phyloP scores from a whole-genome alignment of 805 yeast genomes.

The Candida silvicultrix region DNA sequence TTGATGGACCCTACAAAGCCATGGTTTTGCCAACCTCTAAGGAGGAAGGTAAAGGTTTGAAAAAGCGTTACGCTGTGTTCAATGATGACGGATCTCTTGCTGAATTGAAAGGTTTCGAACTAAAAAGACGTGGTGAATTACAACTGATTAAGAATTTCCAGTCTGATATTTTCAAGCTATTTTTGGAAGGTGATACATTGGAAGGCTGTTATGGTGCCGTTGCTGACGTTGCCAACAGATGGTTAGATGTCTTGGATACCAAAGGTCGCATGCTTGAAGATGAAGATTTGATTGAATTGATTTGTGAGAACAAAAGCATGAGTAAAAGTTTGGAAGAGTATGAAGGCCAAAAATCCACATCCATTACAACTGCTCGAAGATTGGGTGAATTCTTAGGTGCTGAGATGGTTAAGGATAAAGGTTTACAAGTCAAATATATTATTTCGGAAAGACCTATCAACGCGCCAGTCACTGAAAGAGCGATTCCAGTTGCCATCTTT shows the following conservation, averaged over 20 bases:
- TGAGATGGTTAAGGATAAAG: conserved; percentile 95
- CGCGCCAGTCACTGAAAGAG: conserved; percentile 93
- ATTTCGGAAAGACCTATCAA: conserved; percentile 77
- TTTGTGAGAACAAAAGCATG: conserved; percentile 96
- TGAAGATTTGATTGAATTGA: conserved; percentile 87
- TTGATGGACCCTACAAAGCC: conserved; percentile 97
- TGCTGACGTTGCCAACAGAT: conserved; percentile 87
- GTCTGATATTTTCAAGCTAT: conserved; percentile 86
- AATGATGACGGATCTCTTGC: conserved; percentile 92
- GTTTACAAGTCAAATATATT: conserved; percentile 90
- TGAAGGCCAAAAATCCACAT: conserved; percentile 85
- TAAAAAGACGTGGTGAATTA: conserved; percentile 94
- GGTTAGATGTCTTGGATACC: conserved; percentile 91
- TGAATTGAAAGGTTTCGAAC: conserved; percentile 93
- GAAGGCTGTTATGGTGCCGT: conserved; percentile 83
- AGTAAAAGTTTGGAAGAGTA: conserved; percentile 86
- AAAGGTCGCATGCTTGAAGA: conserved; percentile 85
- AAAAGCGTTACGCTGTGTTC: conserved; percentile 95
- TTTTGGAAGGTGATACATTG: conserved; percentile 76
- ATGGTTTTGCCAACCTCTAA: conserved; percentile 96
- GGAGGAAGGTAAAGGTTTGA: conserved; percentile 95
- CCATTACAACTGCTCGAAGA: conserved; percentile 91
- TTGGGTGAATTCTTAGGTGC: conserved; percentile 92
- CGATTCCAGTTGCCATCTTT: conserved; percentile 93
- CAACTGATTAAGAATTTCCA: conserved; percentile 92